Evolutionary conservation across 2,329 filamentous ascomycete genomes (phyloP), one percentile per base, ranked within the genome.

Genomic region (Alternaria gansuensis): DNA sequence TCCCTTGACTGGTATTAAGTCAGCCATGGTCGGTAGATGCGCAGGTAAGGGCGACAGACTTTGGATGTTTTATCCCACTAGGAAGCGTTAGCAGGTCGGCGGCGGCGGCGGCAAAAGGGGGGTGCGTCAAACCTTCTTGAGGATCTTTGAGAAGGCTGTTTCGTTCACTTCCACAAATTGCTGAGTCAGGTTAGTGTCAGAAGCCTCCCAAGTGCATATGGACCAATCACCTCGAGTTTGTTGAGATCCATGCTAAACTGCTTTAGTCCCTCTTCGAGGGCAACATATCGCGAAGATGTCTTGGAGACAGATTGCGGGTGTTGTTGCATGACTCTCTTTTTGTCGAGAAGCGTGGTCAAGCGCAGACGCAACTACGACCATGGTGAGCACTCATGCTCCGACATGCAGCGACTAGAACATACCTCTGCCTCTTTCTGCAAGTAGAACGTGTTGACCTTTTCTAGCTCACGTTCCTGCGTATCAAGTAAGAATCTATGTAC

Each of bases 51-150:
- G 48, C 55, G 58, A 66, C 78, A 66, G 76, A 88, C 87, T 84
- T 98, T 99, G 68, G 94, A 97, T 1, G 93, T 97, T 85, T 99
- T 99, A 81, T 99, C 95, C 95, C 95, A 99, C 86, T 88, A 74
- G 52, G 57, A 64, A 55, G 64, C 50, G 79, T 80, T 71, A 82
- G 80, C 71, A 63, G 46, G 40, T 43, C 36, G 37, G 34, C 52
- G 34, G 21, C 51, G 34, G 21, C 51, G 21, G 11, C 6, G 17
- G 17, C 17, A 17, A 28, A 21, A 41, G 17, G 34, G 40, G 51
- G 54, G 37, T 50, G 44, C 28, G 57, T 77, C 82, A 60, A 73
- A 88, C 87, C 85, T 99, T 99, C 81, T 99, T 99, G 64, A 99
- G 82, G 59, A 99, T 99, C 79, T 99, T 99, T 28, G 94, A 97